Evolutionary conservation across 805 yeast species (phyloP).

Genomic region (Saturnispora serradocipensis): DNA sequence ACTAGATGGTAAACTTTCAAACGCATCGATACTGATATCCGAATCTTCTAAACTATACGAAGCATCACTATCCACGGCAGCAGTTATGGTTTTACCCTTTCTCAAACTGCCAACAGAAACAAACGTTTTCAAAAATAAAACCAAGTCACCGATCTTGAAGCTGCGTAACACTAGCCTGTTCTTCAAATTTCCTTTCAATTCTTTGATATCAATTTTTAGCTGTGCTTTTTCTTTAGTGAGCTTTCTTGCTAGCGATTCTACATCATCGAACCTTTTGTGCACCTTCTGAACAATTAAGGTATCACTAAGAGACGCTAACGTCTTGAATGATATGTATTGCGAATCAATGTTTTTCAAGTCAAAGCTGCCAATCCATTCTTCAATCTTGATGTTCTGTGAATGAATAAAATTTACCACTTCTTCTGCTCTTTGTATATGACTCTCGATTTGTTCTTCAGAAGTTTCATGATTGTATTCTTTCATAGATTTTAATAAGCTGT

Average conservation of each 20-base stretch:
- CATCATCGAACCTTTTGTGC: conserved; percentile 74
- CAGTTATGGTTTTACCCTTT: neutral
- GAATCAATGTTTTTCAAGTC: conserved; percentile 16
- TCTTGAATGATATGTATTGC: conserved; percentile 29
- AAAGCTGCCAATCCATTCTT: conserved; percentile 13
- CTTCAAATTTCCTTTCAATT: conserved; percentile 28
- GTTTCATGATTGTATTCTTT: neutral
- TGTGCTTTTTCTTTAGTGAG: conserved; percentile 62
- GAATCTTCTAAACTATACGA: conserved; percentile 6
- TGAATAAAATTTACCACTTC: neutral
- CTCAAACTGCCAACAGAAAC: conserved; percentile 9
- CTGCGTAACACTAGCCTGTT: conserved; percentile 56
- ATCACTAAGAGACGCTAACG: conserved; percentile 19
- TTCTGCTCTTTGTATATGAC: neutral
- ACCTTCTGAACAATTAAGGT: conserved; percentile 31
- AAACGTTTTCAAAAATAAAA: conserved; percentile 71
- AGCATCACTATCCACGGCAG: conserved; percentile 3
- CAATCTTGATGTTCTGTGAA: conserved; percentile 14
- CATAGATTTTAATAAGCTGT: neutral
- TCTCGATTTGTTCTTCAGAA: neutral
- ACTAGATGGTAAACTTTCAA: conserved; percentile 1
- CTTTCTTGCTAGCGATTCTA: conserved; percentile 81
- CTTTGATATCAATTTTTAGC: conserved; percentile 38
- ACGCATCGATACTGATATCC: conserved; percentile 2
- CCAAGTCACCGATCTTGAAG: conserved; percentile 69